These are phyloP conservation scores for Coniochaeta sp. DNA, from an alignment of 2,329 filamentous ascomycete genomes.

Conservation along the genomic window DNA sequence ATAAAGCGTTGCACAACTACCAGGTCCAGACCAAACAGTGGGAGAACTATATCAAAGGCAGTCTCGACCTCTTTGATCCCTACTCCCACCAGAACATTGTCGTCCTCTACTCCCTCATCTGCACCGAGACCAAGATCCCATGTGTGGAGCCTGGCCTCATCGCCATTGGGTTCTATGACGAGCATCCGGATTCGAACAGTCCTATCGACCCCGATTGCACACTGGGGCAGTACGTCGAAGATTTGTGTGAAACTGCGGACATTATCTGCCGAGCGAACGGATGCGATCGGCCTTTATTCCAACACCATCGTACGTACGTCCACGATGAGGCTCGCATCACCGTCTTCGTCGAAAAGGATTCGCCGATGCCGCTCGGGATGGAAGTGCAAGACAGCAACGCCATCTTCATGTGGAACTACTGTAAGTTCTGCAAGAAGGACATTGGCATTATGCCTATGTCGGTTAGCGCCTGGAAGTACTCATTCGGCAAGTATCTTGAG, in stretches of 20 bases:
- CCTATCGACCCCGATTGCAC: constrained; percentile 79
- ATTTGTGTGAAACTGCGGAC: constrained; percentile 70
- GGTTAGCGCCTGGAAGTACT: constrained; percentile 93
- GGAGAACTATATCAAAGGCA: constrained; percentile 90
- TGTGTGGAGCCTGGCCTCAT: constrained; percentile 89
- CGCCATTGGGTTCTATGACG: constrained; percentile 87
- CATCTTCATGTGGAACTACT: constrained; percentile 97
- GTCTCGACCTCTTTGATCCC: constrained; percentile 84
- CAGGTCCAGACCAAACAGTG: constrained; percentile 91
- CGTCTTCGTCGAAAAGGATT: constrained; percentile 69
- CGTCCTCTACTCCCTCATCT: constrained; percentile 88
- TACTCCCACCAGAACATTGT: constrained; percentile 96
- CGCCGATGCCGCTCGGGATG: constrained; percentile 42
- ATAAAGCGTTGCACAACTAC: constrained; percentile 90
- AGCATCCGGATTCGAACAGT: constrained; percentile 61
- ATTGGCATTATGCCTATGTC: constrained; percentile 90
- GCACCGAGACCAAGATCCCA: constrained; percentile 86
- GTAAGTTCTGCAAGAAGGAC: constrained; percentile 85
- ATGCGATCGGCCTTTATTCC: constrained; percentile 81
- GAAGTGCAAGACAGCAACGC: constrained; percentile 48
- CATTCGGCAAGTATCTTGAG: constrained; percentile 97
- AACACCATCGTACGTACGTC: constrained; percentile 95
- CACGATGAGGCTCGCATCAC: constrained; percentile 93
- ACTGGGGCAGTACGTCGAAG: constrained; percentile 89
- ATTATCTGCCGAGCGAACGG: constrained; percentile 75